These are phyloP conservation scores for Colletotrichum abscissum DNA, from an alignment of 2,329 filamentous ascomycete species.

Conservation along the genomic window DNA sequence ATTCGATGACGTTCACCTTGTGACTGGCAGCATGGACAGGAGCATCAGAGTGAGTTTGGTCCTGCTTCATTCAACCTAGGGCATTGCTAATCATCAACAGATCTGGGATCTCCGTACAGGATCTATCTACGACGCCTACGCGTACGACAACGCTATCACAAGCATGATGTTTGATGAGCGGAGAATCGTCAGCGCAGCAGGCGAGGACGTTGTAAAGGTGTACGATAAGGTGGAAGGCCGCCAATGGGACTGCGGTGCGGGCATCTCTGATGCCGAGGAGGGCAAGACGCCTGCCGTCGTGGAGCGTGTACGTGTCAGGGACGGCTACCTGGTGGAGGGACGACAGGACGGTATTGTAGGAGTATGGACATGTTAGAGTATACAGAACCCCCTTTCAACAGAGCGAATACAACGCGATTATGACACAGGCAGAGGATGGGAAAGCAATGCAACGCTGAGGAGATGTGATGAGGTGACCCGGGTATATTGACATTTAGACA, in stretches of 20 bases:
- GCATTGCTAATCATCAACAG: constrained; percentile 57
- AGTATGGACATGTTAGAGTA: constrained; percentile 80
- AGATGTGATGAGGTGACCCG: background rate
- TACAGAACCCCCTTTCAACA: constrained; percentile 27
- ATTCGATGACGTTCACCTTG: constrained; percentile 94
- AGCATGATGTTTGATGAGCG: constrained; percentile 97
- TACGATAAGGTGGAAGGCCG: constrained; percentile 97
- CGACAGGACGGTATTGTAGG: constrained; percentile 88
- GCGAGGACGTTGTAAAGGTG: constrained; percentile 95
- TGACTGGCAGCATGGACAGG: constrained; percentile 91
- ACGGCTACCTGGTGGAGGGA: constrained; percentile 94
- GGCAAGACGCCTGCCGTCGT: constrained; percentile 75
- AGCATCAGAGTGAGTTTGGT: constrained; percentile 84
- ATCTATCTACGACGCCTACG: constrained; percentile 94
- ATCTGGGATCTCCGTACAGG: constrained; percentile 99
- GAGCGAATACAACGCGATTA: constrained; percentile 28
- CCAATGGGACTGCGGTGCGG: constrained; percentile 96
- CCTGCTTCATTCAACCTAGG: background rate
- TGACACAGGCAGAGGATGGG: background rate
- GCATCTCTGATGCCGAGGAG: constrained; percentile 75
- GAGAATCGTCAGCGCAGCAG: constrained; percentile 88
- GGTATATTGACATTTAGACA: background rate
- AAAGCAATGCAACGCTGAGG: background rate
- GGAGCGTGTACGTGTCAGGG: constrained; percentile 89
- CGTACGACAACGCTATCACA: constrained; percentile 91